These are phyloP conservation scores for Tremella mesenterica DNA, from an alignment of 768 basidiomycete species.

Conservation along the genomic window DNA sequence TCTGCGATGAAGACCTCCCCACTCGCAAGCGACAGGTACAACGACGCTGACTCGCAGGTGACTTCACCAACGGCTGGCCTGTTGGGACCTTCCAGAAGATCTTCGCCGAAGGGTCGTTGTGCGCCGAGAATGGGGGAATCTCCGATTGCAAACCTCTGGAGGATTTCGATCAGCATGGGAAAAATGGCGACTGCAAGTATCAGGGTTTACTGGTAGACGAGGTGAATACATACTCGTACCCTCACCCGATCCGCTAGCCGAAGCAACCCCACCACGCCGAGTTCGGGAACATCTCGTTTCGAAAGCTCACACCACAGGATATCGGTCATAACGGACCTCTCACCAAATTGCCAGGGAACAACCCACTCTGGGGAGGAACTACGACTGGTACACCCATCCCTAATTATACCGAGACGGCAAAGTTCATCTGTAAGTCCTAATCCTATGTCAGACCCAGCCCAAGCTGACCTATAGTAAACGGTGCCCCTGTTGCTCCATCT, in stretches of 20 bases:
- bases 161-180: background rate
- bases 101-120: constrained; percentile 14
- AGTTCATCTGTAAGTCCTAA: constrained; percentile 5
- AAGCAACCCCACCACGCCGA: no score
- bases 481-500: background rate
- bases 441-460: no score
- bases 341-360: constrained; percentile 27
- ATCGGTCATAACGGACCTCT: constrained; percentile 12
- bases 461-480: constrained; percentile 3
- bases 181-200: constrained; percentile 8
- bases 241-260: no score
- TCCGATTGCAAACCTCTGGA: constrained; percentile 19
- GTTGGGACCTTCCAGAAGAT: constrained; percentile 16
- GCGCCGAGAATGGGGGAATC: constrained; percentile 18
- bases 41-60: constrained; percentile 8
- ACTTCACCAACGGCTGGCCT: constrained; percentile 32
- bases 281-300: no score
- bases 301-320: constrained; percentile 1
- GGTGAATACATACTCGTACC: constrained; percentile 7
- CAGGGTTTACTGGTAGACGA: constrained; percentile 27
- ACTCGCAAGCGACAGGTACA: no score
- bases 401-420: constrained; percentile 17
- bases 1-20: no score
- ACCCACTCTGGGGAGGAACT: constrained; percentile 16
- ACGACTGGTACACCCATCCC: constrained; percentile 1